phyloP scores from a whole-genome alignment of 2,329 filamentous ascomycete genomes.

The Stylonectria norvegica region DNA sequence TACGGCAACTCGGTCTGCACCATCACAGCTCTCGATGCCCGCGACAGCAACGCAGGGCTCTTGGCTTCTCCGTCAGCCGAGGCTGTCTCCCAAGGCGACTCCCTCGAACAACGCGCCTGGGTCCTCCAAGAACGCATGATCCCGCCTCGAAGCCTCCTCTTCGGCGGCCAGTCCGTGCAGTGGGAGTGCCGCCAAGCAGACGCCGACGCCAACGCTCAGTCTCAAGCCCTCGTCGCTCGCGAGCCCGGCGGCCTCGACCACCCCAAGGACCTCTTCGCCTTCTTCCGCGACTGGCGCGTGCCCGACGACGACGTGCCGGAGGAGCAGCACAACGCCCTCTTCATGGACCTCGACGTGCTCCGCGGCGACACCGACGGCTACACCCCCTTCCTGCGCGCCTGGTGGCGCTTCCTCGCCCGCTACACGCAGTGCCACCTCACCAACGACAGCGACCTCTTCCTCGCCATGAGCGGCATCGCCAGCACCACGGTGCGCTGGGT shows the following conservation, averaged over 20 bases:
- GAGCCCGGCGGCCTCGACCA: not conserved
- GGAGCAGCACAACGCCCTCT: not conserved
- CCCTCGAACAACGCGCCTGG: not conserved
- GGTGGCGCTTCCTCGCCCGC: not conserved
- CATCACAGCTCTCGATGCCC: not conserved
- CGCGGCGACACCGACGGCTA: not conserved
- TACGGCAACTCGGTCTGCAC: not conserved
- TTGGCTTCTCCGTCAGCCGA: not conserved
- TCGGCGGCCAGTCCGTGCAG: not conserved
- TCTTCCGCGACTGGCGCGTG: conserved; percentile 1
- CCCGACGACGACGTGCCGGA: conserved; percentile 1
- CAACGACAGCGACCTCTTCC: not conserved
- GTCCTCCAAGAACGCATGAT: conserved; percentile 3
- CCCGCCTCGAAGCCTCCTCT: not conserved
- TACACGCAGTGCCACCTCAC: conserved; percentile 1
- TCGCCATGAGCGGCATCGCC: conserved; percentile 1
- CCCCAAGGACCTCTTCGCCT: conserved; percentile 1
- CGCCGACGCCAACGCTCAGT: not conserved
- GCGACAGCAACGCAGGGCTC: not conserved
- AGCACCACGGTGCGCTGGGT: not conserved
- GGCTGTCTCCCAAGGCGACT: not conserved
- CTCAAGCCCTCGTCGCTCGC: not conserved
- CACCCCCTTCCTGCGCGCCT: not conserved
- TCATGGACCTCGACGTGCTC: not conserved
- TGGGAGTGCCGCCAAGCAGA: conserved; percentile 2